Conservation (phyloP, 495 filamentous ascomycete species). For the Penicillium flavigenum region DNA sequence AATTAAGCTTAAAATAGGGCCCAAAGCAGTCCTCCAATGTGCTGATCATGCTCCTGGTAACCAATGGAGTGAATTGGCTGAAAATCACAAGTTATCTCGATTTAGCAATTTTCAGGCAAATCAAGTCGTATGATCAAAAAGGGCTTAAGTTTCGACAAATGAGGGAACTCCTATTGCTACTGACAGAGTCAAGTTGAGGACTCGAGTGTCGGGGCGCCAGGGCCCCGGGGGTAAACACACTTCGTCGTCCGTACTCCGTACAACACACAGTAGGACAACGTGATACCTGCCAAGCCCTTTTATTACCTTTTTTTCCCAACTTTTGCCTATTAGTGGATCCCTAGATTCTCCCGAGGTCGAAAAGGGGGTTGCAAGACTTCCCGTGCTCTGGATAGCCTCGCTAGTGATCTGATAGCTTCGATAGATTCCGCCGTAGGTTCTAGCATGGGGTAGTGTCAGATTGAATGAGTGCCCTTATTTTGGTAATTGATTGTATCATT, state of each 20-base stretch:
- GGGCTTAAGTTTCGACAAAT: neutral
- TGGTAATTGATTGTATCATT: neutral
- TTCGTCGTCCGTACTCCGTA: no score
- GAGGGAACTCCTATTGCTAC: neutral
- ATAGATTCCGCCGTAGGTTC: neutral
- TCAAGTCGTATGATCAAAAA: neutral
- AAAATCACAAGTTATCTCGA: neutral
- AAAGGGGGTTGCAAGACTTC: slow-evolving; percentile 4
- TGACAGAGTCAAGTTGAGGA: neutral
- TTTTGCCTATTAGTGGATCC: slow-evolving; percentile 6
- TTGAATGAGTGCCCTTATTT: neutral
- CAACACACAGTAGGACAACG: neutral
- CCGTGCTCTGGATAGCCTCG: neutral
- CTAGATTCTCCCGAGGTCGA: neutral
- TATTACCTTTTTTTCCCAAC: slow-evolving; percentile 5
- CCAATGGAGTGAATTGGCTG: no score
- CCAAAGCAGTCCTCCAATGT: neutral
- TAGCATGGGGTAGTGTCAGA: neutral
- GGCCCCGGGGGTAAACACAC: no score
- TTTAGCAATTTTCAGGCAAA: neutral
- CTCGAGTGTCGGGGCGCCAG: no score
- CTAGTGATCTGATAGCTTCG: neutral
- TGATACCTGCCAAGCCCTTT: slow-evolving; percentile 7
- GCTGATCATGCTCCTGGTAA: neutral
- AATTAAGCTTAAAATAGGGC: neutral